Conservation (phyloP, 1,284 basidiomycete genomes). For the Sparassis latifolia region DNA sequence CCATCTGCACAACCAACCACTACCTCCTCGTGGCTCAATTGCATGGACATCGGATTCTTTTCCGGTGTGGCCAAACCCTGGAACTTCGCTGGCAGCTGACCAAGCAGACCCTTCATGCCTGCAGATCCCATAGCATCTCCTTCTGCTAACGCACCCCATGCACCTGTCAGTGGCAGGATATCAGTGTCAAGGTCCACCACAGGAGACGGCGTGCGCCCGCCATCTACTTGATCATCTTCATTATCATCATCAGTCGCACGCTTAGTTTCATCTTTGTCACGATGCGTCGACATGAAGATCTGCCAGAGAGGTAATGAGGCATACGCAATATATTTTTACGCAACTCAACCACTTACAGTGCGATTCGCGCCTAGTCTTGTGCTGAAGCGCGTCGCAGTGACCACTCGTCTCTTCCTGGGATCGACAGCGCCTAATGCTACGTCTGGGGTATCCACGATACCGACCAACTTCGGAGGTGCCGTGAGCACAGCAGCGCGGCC, state of each 20-base stretch:
- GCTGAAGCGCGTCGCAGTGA: conserved; percentile 82
- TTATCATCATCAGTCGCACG: conserved; percentile 23
- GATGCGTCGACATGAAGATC: conserved; percentile 78
- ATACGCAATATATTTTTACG: not conserved
- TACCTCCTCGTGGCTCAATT: conserved; percentile 78
- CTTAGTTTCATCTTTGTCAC: conserved; percentile 38
- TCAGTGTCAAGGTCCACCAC: conserved; percentile 54
- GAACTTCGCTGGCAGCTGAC: conserved; percentile 58
- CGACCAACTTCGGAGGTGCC: conserved; percentile 73
- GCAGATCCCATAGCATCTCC: conserved; percentile 25
- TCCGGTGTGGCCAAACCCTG: conserved; percentile 70
- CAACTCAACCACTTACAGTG: conserved; percentile 43
- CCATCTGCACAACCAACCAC: conserved; percentile 83
- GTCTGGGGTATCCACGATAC: conserved; percentile 76
- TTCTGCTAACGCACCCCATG: conserved; percentile 59
- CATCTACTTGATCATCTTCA: conserved; percentile 13
- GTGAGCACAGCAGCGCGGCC: conserved; percentile 69
- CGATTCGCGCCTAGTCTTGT: conserved; percentile 74
- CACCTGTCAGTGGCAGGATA: conserved; percentile 56
- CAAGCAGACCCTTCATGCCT: conserved; percentile 50
- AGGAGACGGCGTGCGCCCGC: conserved; percentile 18
- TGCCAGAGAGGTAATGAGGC: conserved; percentile 20
- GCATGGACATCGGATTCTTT: conserved; percentile 88
- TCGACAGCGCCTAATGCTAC: conserved; percentile 79
- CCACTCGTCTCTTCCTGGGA: conserved; percentile 72